Percentiles rank a stretch among this genome's conserved stretches.
These are phyloP conservation scores for Huntiella savannae DNA, from an alignment of 2,329 filamentous ascomycete species.

Conservation along the genomic window DNA sequence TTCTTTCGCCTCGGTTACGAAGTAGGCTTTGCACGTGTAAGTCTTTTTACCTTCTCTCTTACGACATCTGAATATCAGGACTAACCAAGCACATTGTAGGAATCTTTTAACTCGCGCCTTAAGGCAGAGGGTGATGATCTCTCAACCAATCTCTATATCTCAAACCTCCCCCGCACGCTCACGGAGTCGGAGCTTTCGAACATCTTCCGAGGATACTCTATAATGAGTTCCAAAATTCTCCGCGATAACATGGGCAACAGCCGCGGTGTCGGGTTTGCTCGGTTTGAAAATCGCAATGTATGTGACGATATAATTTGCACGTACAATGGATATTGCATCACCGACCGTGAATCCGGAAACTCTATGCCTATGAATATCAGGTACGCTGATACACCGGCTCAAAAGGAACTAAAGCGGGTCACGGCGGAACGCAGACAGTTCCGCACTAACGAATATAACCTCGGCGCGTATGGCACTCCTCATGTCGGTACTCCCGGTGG, in stretches of 20 bases:
- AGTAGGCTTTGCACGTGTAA: constrained; percentile 84
- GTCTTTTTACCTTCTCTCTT: constrained; percentile 15
- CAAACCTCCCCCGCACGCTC: constrained; percentile 81
- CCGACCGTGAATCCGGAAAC: constrained; percentile 40
- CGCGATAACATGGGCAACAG: constrained; percentile 82
- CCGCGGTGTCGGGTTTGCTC: constrained; percentile 90
- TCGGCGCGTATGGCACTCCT: constrained; percentile 46
- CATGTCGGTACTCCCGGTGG: constrained; percentile 32
- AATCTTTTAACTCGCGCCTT: constrained; percentile 94
- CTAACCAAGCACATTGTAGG: constrained; percentile 30
- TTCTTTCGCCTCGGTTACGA: constrained; percentile 93
- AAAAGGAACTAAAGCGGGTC: constrained; percentile 91
- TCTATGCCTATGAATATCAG: constrained; percentile 71
- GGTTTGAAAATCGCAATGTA: constrained; percentile 80
- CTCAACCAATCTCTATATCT: constrained; percentile 95
- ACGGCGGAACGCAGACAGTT: constrained; percentile 91
- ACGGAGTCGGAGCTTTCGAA: constrained; percentile 70
- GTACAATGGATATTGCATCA: constrained; percentile 63
- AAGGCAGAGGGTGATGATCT: constrained; percentile 81
- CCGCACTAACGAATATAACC: constrained; percentile 87
- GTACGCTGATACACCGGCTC: constrained; percentile 88
- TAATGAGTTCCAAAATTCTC: constrained; percentile 87
- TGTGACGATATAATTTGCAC: constrained; percentile 77
- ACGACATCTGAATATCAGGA: background rate
- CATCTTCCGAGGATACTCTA: constrained; percentile 63